Evolutionary conservation across 2,329 filamentous ascomycete genomes (phyloP).

Genomic region (Spiromastix sp.): DNA sequence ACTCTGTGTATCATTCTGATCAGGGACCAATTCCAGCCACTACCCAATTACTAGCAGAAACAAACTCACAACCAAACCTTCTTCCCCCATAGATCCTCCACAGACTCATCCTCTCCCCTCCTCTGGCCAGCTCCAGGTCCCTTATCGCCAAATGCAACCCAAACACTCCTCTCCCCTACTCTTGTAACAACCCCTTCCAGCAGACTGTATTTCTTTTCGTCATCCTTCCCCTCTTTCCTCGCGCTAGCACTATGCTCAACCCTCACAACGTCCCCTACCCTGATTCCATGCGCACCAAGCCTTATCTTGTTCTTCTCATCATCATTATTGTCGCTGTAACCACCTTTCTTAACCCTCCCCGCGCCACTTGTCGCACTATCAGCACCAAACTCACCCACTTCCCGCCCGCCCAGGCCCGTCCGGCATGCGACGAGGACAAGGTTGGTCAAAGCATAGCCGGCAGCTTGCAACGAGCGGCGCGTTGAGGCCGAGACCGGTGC

Average conservation of each 20-base stretch:
- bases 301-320: slow-evolving; percentile 12
- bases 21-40: slow-evolving; percentile 4
- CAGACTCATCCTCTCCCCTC: slow-evolving; percentile 32
- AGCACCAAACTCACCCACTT: slow-evolving; percentile 65
- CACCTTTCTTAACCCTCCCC: slow-evolving; percentile 6
- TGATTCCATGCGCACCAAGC: slow-evolving; percentile 36
- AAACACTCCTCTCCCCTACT: slow-evolving; percentile 31
- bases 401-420: slow-evolving; percentile 85
- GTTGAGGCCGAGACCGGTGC: slow-evolving; percentile 32
- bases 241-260: slow-evolving; percentile 26
- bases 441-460: slow-evolving; percentile 30
- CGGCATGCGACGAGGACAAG: slow-evolving; percentile 64
- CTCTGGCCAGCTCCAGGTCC: slow-evolving; percentile 20
- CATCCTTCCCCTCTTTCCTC: slow-evolving; percentile 14
- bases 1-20: slow-evolving; percentile 34
- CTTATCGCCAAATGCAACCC: slow-evolving; percentile 35
- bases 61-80: slow-evolving; percentile 53
- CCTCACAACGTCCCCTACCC: slow-evolving; percentile 38
- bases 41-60: slow-evolving; percentile 3
- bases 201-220: slow-evolving; percentile 23
- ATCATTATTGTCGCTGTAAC: slow-evolving; percentile 19
- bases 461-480: slow-evolving; percentile 32
- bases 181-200: slow-evolving; percentile 38
- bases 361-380: slow-evolving; percentile 52
- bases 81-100: slow-evolving; percentile 42